phyloP scores from a whole-genome alignment of 331 rosid genomes.

The Stylosanthes scabra region DNA sequence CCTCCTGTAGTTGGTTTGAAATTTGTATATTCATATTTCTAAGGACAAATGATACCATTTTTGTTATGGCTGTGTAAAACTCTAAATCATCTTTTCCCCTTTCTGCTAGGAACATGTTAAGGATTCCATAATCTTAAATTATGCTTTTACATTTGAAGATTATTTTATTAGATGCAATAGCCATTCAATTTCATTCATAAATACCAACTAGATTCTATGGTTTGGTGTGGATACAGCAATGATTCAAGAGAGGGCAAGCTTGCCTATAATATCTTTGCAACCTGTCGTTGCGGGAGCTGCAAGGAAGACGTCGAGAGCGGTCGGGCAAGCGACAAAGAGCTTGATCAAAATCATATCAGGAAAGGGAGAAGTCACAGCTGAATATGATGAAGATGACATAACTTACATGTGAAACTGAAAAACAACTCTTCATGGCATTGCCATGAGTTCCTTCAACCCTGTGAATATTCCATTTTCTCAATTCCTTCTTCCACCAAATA shows the following conservation, averaged over 20 bases:
- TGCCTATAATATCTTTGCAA: slow-evolving; percentile 81
- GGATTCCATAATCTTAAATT: neutral
- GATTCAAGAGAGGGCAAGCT: slow-evolving; percentile 91
- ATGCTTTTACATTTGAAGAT: slow-evolving; percentile 18
- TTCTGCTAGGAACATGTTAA: neutral
- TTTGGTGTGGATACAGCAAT: slow-evolving; percentile 65
- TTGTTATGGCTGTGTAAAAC: neutral
- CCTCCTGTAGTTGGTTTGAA: slow-evolving; percentile 10
- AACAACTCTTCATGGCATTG: slow-evolving; percentile 14
- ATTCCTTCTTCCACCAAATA: neutral
- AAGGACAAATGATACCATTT: neutral
- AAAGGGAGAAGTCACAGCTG: slow-evolving; percentile 54
- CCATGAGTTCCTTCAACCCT: slow-evolving; percentile 31
- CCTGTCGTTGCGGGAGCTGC: slow-evolving; percentile 94
- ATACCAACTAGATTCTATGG: slow-evolving; percentile 13
- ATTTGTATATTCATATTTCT: neutral
- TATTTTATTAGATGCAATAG: neutral
- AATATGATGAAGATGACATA: slow-evolving; percentile 44
- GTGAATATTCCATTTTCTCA: slow-evolving; percentile 36
- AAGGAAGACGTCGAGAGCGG: slow-evolving; percentile 87
- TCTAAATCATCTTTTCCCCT: neutral
- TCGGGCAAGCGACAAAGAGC: slow-evolving; percentile 80
- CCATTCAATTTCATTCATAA: slow-evolving; percentile 1
- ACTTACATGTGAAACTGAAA: slow-evolving; percentile 54
- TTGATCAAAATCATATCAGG: slow-evolving; percentile 71